Evolutionary conservation across 2,329 filamentous ascomycete species (phyloP), one percentile per base, ranked within the genome.

Genomic region (Colletotrichum tropicicola): DNA sequence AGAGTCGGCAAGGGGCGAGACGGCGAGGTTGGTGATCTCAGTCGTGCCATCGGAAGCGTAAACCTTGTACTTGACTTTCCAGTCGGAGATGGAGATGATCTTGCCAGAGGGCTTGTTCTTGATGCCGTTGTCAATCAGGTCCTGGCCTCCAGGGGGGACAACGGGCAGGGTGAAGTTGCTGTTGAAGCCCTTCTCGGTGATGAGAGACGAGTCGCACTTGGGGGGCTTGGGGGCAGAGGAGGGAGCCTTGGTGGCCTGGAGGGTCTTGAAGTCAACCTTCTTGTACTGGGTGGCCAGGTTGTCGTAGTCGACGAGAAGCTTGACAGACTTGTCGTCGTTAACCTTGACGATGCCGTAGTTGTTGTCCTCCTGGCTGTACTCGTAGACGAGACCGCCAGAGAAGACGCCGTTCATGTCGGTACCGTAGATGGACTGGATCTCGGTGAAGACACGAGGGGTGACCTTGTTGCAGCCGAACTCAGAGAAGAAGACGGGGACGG

Each of bases 391-490:
- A 68, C 92, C 92, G 68, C 92, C 92, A 58, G 89, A 90, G 73
- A 95, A 89, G 60, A 88, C 82, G 17, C 82, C 75, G 12, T 79
- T 89, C 91, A 95, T 94, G 68, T 92, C 71, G 39, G 83, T 72
- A 60, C 91, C 85, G 77, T 95, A 95, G 69, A 96, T 88, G 67
- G 89, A 82, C 59, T 82, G 83, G 12, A 93, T 90, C 78, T 96
- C 92, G 69, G 91, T 90, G 80, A 94, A 96, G 71, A 89, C 78
- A 70, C 92, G 91, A 13, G 91, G 89, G n/a, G 80, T 75, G 13
- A 89, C 87, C 37, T 84, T 82, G 81, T 94, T 95, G 87, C 92
- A 95, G 66, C 92, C 92, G 71, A 85, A 91, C 74, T 96, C 92
- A 68, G 90, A 92, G 83, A 92, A 94, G 84, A 95, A 95, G 71